Percentiles rank a stretch among this genome's conserved stretches.
Conservation (phyloP, 2,329 filamentous ascomycete genomes). For the Aureobasidium melanogenum region DNA sequence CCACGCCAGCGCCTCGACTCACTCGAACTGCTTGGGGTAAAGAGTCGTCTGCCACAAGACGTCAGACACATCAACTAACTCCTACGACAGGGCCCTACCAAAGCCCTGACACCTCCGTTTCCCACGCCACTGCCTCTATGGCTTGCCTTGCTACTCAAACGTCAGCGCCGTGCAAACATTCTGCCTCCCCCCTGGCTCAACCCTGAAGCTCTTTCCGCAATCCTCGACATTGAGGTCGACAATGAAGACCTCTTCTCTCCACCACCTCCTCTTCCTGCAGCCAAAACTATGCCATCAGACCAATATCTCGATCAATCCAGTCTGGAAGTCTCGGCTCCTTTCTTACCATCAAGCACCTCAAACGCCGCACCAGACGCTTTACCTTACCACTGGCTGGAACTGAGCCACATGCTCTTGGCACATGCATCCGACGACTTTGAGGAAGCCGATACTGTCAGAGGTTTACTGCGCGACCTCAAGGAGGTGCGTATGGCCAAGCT, state of each 20-base stretch:
- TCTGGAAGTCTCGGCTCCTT: constrained; percentile 51
- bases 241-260: constrained; percentile 65
- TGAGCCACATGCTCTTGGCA: constrained; percentile 78
- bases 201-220: constrained; percentile 61
- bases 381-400: constrained; percentile 92
- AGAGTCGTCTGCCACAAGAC: constrained; percentile 30
- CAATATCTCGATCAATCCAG: constrained; percentile 6
- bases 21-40: constrained; percentile 76
- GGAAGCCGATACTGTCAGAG: constrained; percentile 62
- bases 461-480: constrained; percentile 68
- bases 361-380: constrained; percentile 59
- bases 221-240: constrained; percentile 74
- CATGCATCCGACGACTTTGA: constrained; percentile 77
- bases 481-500: constrained; percentile 89
- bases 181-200: constrained; percentile 84
- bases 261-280: constrained; percentile 57
- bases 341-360: constrained; percentile 62
- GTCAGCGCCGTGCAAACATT: constrained; percentile 88
- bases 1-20: constrained; percentile 83
- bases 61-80: neutral
- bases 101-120: constrained; percentile 69
- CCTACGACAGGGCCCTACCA: constrained; percentile 61
- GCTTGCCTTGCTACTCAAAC: constrained; percentile 91
- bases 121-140: constrained; percentile 76
- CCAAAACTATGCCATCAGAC: constrained; percentile 27